phyloP scores from a whole-genome alignment of 768 basidiomycete genomes.

The Mycena capillaripes region DNA sequence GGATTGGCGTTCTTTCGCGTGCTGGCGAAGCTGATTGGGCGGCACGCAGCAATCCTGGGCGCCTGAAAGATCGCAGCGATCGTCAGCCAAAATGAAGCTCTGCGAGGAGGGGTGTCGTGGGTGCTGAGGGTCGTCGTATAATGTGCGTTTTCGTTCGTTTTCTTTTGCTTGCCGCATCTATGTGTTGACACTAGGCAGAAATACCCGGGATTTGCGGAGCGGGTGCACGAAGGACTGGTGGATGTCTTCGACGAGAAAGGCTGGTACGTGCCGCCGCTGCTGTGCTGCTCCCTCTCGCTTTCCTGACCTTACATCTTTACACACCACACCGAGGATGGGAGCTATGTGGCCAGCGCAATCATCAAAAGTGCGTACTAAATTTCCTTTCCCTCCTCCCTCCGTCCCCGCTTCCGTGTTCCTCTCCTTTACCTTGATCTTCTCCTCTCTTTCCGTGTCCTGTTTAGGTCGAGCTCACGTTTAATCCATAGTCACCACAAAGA shows the following conservation, averaged over 20 bases:
- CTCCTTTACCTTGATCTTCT: too few species aligned
- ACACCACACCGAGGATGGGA: slow-evolving; percentile 90
- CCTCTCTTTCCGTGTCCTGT: too few species aligned
- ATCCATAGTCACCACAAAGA: slow-evolving; percentile 88
- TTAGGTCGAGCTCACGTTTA: slow-evolving; percentile 9
- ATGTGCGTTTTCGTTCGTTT: slow-evolving; percentile 65
- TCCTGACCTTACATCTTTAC: slow-evolving; percentile 54
- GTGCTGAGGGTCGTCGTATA: slow-evolving; percentile 96
- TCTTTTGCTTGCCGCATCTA: too few species aligned
- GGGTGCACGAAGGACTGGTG: slow-evolving; percentile 91
- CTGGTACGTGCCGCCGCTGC: too few species aligned
- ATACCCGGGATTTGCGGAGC: slow-evolving; percentile 96
- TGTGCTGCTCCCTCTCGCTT: too few species aligned
- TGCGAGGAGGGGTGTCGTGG: slow-evolving; percentile 93
- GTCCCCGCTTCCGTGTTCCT: too few species aligned
- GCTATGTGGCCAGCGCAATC: slow-evolving; percentile 96
- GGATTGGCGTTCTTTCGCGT: slow-evolving; percentile 97
- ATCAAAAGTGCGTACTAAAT: slow-evolving; percentile 72
- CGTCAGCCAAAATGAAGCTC: slow-evolving; percentile 93
- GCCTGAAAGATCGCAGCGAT: slow-evolving; percentile 98
- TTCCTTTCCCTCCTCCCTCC: background rate
- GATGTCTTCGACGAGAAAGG: slow-evolving; percentile 99
- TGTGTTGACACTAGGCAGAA: slow-evolving; percentile 68
- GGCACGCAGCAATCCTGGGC: slow-evolving; percentile 90
- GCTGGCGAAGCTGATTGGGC: slow-evolving; percentile 89